Evolutionary conservation across 345 rosid species (phyloP), one percentile per base, ranked within the genome.

Genomic region (Pugionium cornutum): DNA sequence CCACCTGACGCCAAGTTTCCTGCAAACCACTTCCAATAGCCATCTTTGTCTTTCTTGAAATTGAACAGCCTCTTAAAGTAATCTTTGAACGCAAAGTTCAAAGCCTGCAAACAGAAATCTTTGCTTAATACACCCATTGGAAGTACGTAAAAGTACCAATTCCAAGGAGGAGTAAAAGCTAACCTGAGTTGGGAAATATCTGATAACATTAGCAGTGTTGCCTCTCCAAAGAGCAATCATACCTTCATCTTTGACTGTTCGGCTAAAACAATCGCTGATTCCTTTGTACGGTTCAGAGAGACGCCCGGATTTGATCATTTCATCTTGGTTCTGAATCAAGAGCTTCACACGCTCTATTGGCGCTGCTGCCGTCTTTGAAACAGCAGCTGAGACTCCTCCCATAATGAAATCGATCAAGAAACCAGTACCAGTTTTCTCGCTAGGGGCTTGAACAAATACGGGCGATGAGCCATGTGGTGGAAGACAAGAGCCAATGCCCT

Each of bases 1-100:
- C 97, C 97, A 28, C 97, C 97, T 11, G 97, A 89, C 1, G 77
- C 97, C 80, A 89, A 78, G 78, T 89, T 89, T 32, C 95, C 97
- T 18, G 87, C 97, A 77, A 89, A 89, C 97, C 97, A 89, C 33
- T 83, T 87, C 97, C 97, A 89, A 71, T 89, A 89, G 53, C 95
- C 95, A 76, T 86, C 89, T 60, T 62, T 88, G 77, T 89, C 96
- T 76, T 89, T 89, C 95, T 85, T 89, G 83, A 87, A 87, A 86
- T 89, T 89, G 59, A 89, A 89, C 50, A 85, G 75, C 68, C 88
- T 83, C 84, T 89, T 89, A 67, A 89, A 89, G 82, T 89, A 80
- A 73, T 89, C 95, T 75, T 85, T 89, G 84, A 89, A 89, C 1
- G 97, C 97, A 78, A 89, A 89, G 86, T 89, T 89, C 83, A 89